phyloP scores from a whole-genome alignment of 2,329 filamentous ascomycete genomes.

The Colletotrichum scovillei region DNA sequence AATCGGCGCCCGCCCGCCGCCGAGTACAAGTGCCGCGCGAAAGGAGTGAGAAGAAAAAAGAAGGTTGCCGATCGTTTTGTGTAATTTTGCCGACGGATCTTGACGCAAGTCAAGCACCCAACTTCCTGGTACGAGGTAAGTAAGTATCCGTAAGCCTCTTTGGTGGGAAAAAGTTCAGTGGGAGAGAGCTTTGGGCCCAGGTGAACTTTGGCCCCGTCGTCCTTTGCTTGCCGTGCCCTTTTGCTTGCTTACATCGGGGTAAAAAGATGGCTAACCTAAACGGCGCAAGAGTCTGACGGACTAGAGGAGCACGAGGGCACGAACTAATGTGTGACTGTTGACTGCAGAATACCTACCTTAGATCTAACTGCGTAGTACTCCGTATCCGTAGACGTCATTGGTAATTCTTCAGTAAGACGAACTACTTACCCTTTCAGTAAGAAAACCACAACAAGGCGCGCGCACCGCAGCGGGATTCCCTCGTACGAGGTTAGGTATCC shows the following conservation, averaged over 20 bases:
- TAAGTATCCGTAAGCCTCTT: neutral
- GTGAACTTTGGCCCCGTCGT: too few species aligned
- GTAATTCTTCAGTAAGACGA: neutral
- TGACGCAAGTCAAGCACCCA: neutral
- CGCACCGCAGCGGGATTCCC: neutral
- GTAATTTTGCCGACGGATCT: neutral
- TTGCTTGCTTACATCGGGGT: too few species aligned
- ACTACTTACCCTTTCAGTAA: neutral
- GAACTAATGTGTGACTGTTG: neutral
- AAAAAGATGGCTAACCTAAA: too few species aligned
- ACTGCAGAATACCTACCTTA: neutral
- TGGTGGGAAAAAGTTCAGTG: neutral
- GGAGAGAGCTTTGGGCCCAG: too few species aligned
- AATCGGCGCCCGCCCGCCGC: neutral
- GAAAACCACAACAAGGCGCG: neutral
- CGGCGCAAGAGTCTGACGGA: too few species aligned
- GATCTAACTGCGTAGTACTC: neutral
- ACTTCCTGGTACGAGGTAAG: neutral
- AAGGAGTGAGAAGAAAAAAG: neutral
- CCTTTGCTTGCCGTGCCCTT: too few species aligned
- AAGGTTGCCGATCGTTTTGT: neutral
- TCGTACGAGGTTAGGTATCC: neutral
- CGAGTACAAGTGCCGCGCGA: neutral
- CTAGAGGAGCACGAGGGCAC: neutral
- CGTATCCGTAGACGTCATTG: neutral